These are phyloP conservation scores for Talaromyces sp. DNA, from an alignment of 2,329 filamentous ascomycete genomes.

Conservation along the genomic window DNA sequence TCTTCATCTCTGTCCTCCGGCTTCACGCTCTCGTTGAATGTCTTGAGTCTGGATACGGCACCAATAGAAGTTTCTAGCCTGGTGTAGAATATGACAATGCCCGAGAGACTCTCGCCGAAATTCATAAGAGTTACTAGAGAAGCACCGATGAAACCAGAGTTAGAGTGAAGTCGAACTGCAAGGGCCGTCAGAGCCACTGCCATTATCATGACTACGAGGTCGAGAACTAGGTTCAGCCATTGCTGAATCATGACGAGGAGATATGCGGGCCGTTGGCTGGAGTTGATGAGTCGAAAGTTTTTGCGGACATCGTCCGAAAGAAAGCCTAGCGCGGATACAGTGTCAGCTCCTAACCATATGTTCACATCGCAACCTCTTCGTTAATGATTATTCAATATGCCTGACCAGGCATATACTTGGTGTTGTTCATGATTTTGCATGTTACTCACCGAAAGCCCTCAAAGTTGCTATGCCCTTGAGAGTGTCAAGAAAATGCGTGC, in stretches of 20 bases:
- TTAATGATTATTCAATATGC: neutral
- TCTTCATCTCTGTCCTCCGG: slow-evolving; percentile 36
- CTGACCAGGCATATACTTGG: neutral
- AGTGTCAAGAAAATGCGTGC: slow-evolving; percentile 32
- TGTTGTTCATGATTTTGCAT: neutral
- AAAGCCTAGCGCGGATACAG: neutral
- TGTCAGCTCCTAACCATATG: neutral
- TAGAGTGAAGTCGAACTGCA: slow-evolving; percentile 44
- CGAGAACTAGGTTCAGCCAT: slow-evolving; percentile 51
- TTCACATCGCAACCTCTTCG: neutral
- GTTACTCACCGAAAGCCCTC: slow-evolving; percentile 46
- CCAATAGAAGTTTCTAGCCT: slow-evolving; percentile 55
- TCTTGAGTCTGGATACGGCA: slow-evolving; percentile 51
- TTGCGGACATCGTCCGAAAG: slow-evolving; percentile 27
- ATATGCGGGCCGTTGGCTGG: slow-evolving; percentile 52
- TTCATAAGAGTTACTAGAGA: slow-evolving; percentile 9
- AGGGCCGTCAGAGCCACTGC: slow-evolving; percentile 46
- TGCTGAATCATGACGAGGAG: slow-evolving; percentile 53
- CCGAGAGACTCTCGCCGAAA: slow-evolving; percentile 11
- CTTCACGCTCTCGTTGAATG: slow-evolving; percentile 43
- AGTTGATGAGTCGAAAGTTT: slow-evolving; percentile 46
- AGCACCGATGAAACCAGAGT: slow-evolving; percentile 48
- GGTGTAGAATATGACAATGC: slow-evolving; percentile 51
- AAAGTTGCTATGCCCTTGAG: slow-evolving; percentile 54
- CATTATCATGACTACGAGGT: slow-evolving; percentile 46